Conservation (phyloP, 805 yeast genomes). For the Kodamaea jinghongensis region DNA sequence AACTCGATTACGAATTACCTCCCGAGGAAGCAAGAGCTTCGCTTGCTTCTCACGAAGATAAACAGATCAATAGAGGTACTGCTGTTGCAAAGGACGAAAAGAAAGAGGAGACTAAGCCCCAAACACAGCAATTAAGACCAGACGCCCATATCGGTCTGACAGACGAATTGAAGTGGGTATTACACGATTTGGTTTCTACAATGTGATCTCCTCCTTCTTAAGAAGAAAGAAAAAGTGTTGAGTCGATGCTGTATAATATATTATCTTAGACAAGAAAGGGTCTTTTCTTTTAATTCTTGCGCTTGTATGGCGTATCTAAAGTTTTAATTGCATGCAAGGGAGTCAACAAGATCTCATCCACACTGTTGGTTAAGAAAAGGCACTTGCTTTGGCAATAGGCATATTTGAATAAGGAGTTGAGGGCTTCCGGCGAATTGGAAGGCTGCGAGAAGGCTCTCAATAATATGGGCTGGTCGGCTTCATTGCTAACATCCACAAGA, state of each 20-base stretch:
- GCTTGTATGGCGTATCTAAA: conserved; percentile 16
- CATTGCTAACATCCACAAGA: conserved; percentile 13
- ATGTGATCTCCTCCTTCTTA: conserved; percentile 17
- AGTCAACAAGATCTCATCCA: conserved; percentile 13
- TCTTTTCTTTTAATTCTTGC: conserved; percentile 4
- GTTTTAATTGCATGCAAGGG: conserved; percentile 13
- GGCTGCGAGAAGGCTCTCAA: conserved; percentile 3
- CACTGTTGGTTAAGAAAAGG: conserved; percentile 25
- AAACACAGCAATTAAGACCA: conserved; percentile 14
- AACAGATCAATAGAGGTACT: conserved; percentile 3
- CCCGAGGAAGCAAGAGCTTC: conserved; percentile 14
- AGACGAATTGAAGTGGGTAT: conserved; percentile 69
- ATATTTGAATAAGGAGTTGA: conserved; percentile 7
- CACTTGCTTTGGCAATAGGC: conserved; percentile 30
- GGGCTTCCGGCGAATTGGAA: neutral
- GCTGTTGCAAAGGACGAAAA: conserved; percentile 5
- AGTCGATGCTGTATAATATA: neutral
- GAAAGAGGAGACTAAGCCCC: conserved; percentile 8
- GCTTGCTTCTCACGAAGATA: neutral
- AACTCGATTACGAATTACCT: conserved; percentile 29
- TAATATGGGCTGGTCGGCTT: conserved; percentile 6
- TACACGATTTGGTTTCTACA: conserved; percentile 59
- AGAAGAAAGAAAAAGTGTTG: neutral
- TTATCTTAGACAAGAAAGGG: neutral
- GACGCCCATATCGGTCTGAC: conserved; percentile 51